These are phyloP conservation scores for Parathielavia appendiculata DNA, from an alignment of 495 filamentous ascomycete genomes.

Conservation along the genomic window DNA sequence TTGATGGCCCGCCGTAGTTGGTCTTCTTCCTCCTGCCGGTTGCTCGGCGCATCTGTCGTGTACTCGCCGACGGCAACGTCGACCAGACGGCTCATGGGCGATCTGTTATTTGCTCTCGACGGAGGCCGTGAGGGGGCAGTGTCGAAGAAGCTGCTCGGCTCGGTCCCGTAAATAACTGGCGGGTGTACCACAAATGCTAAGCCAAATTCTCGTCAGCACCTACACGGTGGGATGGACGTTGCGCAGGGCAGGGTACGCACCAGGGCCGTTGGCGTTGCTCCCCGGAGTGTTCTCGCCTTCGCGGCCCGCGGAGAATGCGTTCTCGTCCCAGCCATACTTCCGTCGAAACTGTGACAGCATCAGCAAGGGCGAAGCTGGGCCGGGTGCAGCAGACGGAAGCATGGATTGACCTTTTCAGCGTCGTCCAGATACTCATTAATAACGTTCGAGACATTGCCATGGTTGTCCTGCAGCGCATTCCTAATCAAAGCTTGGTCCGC, in stretches of 20 bases:
- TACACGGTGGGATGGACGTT: background rate
- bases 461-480: conserved; percentile 33
- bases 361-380: conserved; percentile 11
- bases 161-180: background rate
- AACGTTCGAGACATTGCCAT: conserved; percentile 41
- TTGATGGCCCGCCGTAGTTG: conserved; percentile 36
- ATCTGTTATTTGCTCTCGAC: conserved; percentile 55
- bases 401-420: conserved; percentile 33
- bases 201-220: conserved; percentile 17
- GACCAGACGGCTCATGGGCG: conserved; percentile 40
- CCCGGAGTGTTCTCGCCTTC: conserved; percentile 34
- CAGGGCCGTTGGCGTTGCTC: background rate
- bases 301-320: conserved; percentile 39
- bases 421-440: conserved; percentile 44
- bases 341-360: conserved; percentile 28
- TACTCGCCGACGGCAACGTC: conserved; percentile 34
- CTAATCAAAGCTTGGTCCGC: conserved; percentile 11
- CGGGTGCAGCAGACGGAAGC: background rate
- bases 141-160: conserved; percentile 22
- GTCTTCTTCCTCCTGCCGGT: conserved; percentile 34
- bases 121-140: conserved; percentile 64
- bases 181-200: conserved; percentile 45
- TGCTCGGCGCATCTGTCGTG: conserved; percentile 15
- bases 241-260: background rate
- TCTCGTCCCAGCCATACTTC: conserved; percentile 46